Conservation (phyloP, 441 rosid species). For the Omphalea diandra region DNA sequence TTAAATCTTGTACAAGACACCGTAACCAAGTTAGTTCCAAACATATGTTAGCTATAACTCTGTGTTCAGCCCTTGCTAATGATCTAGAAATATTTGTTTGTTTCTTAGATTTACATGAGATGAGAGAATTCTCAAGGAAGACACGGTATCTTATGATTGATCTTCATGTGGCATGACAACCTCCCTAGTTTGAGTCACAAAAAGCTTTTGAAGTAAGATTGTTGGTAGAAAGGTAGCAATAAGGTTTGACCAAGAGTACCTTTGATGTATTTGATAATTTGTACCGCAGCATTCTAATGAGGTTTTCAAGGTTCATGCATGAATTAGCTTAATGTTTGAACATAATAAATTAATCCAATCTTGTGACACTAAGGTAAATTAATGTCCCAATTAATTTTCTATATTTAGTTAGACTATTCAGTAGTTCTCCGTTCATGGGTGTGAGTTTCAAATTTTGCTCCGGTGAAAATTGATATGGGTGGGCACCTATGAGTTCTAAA, state of each 20-base stretch:
- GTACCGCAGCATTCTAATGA: neutral
- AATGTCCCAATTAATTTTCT: neutral
- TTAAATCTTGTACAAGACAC: neutral
- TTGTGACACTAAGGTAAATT: neutral
- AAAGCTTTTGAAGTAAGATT: neutral
- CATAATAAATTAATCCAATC: neutral
- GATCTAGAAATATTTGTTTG: neutral
- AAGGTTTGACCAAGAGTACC: too few species aligned
- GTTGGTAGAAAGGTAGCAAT: neutral
- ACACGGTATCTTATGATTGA: neutral
- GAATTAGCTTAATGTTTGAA: neutral
- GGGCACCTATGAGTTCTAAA: neutral
- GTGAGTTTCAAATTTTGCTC: conserved; percentile 9
- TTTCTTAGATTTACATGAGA: neutral
- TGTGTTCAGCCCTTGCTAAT: neutral
- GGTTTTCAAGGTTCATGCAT: neutral
- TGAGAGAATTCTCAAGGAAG: neutral
- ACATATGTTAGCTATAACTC: neutral
- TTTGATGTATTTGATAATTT: too few species aligned
- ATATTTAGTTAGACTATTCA: neutral
- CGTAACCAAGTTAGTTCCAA: neutral
- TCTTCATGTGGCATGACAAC: neutral
- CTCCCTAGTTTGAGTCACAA: neutral
- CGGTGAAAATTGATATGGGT: neutral
- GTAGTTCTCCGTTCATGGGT: neutral